Evolutionary conservation across 352 stramenopile species (phyloP).

Genomic region (Globisporangium cederbergense): DNA sequence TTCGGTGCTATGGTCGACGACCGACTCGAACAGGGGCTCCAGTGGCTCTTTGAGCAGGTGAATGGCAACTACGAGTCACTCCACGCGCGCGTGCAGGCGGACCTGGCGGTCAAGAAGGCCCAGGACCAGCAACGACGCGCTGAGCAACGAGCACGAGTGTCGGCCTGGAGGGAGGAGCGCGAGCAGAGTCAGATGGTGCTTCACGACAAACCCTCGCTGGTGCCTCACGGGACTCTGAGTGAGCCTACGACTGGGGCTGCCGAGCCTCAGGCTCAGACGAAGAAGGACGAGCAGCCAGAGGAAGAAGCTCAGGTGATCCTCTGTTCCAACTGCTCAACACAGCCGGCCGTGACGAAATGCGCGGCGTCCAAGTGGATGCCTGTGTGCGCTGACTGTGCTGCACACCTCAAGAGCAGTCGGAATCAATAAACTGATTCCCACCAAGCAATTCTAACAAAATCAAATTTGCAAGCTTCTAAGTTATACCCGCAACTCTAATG

Average conservation of each 20-base stretch:
- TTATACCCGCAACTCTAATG: conserved; percentile 10
- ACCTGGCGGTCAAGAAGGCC: conserved; percentile 55
- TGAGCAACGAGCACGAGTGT: conserved; percentile 59
- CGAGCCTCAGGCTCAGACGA: not conserved
- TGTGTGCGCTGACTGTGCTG: conserved; percentile 59
- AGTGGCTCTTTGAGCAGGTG: conserved; percentile 73
- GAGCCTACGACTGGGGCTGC: too few species aligned
- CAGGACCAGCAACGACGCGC: conserved; percentile 50
- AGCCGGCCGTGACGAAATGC: conserved; percentile 69
- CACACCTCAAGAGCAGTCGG: conserved; percentile 39
- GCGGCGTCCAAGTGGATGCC: conserved; percentile 85
- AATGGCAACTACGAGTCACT: conserved; percentile 47
- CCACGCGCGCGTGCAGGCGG: conserved; percentile 39
- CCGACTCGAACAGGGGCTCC: conserved; percentile 54
- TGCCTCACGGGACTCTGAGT: not conserved
- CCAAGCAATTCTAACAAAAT: not conserved
- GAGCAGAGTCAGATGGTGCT: conserved; percentile 56
- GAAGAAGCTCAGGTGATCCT: conserved; percentile 36
- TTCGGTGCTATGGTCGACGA: conserved; percentile 55
- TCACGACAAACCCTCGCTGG: conserved; percentile 39
- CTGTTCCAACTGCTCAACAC: conserved; percentile 56
- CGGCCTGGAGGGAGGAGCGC: conserved; percentile 70
- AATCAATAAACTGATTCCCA: conserved; percentile 4
- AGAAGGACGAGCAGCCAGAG: conserved; percentile 26
- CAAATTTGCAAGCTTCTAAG: conserved; percentile 9